Percentiles rank a stretch among this genome's conserved stretches.
These are phyloP conservation scores for Echites panduratus DNA, from an alignment of 257 asterid genomes.

Conservation along the genomic window DNA sequence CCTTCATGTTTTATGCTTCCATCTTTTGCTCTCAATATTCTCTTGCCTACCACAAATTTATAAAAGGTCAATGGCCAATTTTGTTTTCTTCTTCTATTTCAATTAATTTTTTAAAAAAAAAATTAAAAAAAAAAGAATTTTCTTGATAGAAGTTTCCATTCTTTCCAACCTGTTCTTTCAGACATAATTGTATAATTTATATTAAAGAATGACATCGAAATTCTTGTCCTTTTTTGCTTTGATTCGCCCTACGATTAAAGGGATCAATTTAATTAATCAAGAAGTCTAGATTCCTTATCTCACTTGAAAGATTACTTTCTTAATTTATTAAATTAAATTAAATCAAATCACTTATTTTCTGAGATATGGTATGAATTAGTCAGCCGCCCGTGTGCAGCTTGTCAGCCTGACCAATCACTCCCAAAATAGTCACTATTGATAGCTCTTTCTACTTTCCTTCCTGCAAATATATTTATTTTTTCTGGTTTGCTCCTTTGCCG, in stretches of 20 bases:
- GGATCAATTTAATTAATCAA: slow-evolving; percentile 1
- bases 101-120: too few relatives aligned
- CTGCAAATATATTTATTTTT: background rate
- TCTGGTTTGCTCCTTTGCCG: background rate
- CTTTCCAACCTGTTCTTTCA: background rate
- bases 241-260: background rate
- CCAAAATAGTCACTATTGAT: background rate
- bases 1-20: background rate
- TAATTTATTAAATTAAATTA: background rate
- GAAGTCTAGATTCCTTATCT: slow-evolving; percentile 7
- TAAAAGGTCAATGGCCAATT: background rate
- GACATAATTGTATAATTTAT: too few relatives aligned
- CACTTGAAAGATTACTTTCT: slow-evolving; percentile 1
- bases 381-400: slow-evolving; percentile 1
- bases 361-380: slow-evolving; percentile 4
- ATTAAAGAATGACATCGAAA: background rate
- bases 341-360: background rate
- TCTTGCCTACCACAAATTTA: background rate
- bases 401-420: background rate
- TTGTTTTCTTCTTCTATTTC: background rate
- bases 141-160: background rate
- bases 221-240: background rate
- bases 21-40: background rate
- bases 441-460: background rate
- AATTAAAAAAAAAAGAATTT: background rate